Evolutionary conservation across 2,329 filamentous ascomycete species (phyloP).

Genomic region (Aureobasidium uvarum): DNA sequence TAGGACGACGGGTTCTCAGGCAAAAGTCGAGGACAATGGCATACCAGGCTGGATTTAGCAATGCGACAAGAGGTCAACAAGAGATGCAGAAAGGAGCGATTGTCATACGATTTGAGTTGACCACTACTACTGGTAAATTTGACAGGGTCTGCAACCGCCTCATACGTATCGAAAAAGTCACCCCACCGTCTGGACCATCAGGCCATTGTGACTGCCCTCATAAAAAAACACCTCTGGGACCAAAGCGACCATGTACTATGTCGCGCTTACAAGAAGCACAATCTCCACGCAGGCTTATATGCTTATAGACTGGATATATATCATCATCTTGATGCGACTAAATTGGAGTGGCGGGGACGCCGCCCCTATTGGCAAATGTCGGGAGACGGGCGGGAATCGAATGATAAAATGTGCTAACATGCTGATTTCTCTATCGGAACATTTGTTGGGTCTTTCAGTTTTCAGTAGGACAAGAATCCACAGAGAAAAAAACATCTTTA

Average conservation of each 20-base stretch:
- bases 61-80: slow-evolving; percentile 13
- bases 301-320: neutral
- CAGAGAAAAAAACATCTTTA: neutral
- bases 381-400: neutral
- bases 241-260: neutral
- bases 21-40: neutral
- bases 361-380: neutral
- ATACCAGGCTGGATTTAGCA: neutral
- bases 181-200: slow-evolving; percentile 8
- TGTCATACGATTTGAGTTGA: slow-evolving; percentile 15
- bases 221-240: neutral
- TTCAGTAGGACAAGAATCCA: neutral
- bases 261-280: neutral
- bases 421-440: neutral
- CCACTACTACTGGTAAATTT: slow-evolving; percentile 12
- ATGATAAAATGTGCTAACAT: neutral
- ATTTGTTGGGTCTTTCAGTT: neutral
- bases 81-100: neutral
- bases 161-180: slow-evolving; percentile 7
- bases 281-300: neutral
- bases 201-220: neutral
- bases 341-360: neutral
- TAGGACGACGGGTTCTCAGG: neutral
- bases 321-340: neutral
- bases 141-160: slow-evolving; percentile 19